Evolutionary conservation across 139 green algal genomes (phyloP).

Genomic region (Chlamydomonas applanata): DNA sequence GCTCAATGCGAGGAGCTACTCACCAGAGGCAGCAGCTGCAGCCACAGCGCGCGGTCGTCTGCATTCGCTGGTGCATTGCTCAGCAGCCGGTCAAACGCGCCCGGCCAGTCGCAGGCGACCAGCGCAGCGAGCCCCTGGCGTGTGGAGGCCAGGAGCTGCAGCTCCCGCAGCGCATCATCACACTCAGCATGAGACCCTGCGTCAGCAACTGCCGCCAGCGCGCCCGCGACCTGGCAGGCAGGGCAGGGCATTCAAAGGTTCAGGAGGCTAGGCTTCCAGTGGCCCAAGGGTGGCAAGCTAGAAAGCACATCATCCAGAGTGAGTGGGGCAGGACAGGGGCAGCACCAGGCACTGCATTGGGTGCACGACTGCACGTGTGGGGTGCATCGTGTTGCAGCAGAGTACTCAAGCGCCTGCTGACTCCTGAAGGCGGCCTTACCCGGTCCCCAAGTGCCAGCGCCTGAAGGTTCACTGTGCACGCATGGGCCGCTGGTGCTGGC

Average conservation of each 20-base stretch:
- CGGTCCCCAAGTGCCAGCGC: neutral
- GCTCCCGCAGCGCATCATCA: conserved; percentile 12
- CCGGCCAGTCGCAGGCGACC: conserved; percentile 29
- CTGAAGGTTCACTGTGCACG: conserved; percentile 15
- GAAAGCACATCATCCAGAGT: neutral
- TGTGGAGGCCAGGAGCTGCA: conserved; percentile 22
- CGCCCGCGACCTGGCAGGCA: conserved; percentile 1
- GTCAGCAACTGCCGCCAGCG: conserved; percentile 7
- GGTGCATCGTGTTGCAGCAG: too few species aligned
- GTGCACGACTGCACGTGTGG: neutral
- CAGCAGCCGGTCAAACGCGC: conserved; percentile 41
- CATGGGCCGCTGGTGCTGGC: conserved; percentile 5
- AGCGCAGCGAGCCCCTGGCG: conserved; percentile 22
- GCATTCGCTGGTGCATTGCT: conserved; percentile 25
- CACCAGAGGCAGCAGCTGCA: conserved; percentile 42
- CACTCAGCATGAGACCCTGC: conserved; percentile 27
- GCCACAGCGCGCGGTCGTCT: conserved; percentile 51
- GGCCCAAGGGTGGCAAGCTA: neutral
- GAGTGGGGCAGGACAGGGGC: too few species aligned
- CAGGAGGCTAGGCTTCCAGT: neutral
- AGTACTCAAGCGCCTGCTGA: too few species aligned
- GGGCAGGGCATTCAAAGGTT: neutral
- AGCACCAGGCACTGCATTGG: neutral
- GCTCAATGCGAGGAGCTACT: neutral
- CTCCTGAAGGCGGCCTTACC: too few species aligned